Evolutionary conservation across 1,284 basidiomycete species (phyloP), one percentile per base, ranked within the genome.

Genomic region (Stygiomarasmius scandens): DNA sequence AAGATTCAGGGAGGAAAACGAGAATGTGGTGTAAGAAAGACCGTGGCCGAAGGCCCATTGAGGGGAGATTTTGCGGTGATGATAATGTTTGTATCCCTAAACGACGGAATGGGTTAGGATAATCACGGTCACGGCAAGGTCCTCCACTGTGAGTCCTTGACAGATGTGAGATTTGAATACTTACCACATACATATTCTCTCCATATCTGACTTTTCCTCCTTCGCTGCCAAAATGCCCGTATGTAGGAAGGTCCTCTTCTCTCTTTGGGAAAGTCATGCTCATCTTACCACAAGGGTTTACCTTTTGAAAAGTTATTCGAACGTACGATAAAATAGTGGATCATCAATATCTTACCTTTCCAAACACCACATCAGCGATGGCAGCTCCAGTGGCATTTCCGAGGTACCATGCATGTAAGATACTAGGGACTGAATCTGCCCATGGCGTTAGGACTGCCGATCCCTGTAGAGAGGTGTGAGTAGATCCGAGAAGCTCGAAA

Each of bases 331-430:
- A n/a, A n/a, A n/a, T n/a, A n/a, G n/a, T n/a, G n/a, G n/a, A n/a
- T n/a, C n/a, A n/a, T n/a, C n/a, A n/a, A n/a, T n/a, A n/a, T n/a
- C 38, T 16, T 19, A 41, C 38, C 38, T 85, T 85, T 34, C 92
- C 93, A 57, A 90, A 87, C 1, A 95, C 71, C 5, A 95, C 83
- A 62, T 93, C 89, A 1, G 86, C 89, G 52, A 95, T 87, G 14
- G 90, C 90, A 55, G 89, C 86, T 0, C 92, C 92, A 0, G 86
- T 84, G n/a, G 89, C 84, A 66, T 93, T 93, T 4, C 92, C 92
- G 49, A 92, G 83, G 66, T 93, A 94, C 90, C 90, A 93, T 1
- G 86, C 80, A 59, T 92, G 89, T 3, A 93, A 75, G 53, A 93
- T 79, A 4, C 82, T 80, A 10, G 83, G 75, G 1, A 89, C 89